A percentile compares a stretch with the other conserved stretches of the same genome.
phyloP scores from a whole-genome alignment of 768 basidiomycete species.

The Serendipita indica region DNA sequence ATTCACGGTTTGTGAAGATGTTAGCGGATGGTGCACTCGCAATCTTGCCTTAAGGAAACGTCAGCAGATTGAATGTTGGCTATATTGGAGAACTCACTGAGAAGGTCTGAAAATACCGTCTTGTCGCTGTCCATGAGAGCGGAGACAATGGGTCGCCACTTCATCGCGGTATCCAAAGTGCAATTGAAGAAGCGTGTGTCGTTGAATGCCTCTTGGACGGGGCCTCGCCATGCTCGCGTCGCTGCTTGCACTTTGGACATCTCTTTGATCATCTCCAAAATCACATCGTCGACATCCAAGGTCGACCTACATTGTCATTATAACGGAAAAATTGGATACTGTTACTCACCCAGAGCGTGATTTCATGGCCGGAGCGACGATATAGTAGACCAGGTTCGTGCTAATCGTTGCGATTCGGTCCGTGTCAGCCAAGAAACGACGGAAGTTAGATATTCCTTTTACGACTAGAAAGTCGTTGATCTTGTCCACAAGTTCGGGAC shows the following conservation, averaged over 20 bases:
- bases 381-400: constrained; percentile 70
- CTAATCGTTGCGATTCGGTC: constrained; percentile 72
- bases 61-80: not conserved
- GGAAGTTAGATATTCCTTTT: constrained; percentile 54
- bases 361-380: constrained; percentile 68
- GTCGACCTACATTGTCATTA: constrained; percentile 34
- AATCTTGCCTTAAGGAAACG: constrained; percentile 26
- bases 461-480: constrained; percentile 57
- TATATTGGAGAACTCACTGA: constrained; percentile 37
- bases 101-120: constrained; percentile 66
- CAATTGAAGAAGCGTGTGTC: constrained; percentile 83
- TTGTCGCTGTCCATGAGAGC: constrained; percentile 76
- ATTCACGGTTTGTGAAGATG: constrained; percentile 90
- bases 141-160: constrained; percentile 69
- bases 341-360: constrained; percentile 50
- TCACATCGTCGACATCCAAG: constrained; percentile 53
- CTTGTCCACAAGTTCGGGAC: constrained; percentile 25
- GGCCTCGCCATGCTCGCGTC: constrained; percentile 70
- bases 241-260: constrained; percentile 66
- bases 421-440: constrained; percentile 65
- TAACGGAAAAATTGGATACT: not conserved
- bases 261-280: constrained; percentile 57
- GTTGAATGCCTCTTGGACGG: constrained; percentile 65
- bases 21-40: constrained; percentile 81
- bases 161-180: constrained; percentile 34